Conservation (phyloP, 202 grass and related monocot genomes). For the Digitaria exilis region DNA sequence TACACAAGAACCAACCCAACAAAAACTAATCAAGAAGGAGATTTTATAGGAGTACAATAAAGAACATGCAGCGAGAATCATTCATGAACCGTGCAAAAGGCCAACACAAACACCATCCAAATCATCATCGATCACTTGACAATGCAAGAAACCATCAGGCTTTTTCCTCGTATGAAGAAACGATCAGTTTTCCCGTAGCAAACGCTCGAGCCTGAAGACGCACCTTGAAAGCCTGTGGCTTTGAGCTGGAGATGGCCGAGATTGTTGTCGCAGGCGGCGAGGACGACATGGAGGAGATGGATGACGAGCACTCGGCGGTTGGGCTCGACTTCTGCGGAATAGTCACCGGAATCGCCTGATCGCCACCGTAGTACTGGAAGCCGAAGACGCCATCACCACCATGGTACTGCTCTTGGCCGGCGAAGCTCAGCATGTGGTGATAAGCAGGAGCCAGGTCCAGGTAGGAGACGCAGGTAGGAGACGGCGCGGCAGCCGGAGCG, state of each 20-base stretch:
- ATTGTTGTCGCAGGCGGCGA: conserved; percentile 57
- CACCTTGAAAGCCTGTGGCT: conserved; percentile 42
- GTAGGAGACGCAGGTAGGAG: conserved; percentile 35
- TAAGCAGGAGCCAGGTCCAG: conserved; percentile 25
- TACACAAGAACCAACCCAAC: conserved; percentile 27
- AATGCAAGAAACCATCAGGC: conserved; percentile 8
- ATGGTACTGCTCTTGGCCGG: conserved; percentile 26
- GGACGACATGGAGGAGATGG: conserved; percentile 81
- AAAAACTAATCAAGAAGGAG: neutral
- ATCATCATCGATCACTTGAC: neutral
- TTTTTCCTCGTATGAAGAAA: neutral
- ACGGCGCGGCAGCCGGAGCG: conserved; percentile 19
- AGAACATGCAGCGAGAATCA: neutral
- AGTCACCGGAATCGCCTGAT: conserved; percentile 7
- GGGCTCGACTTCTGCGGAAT: conserved; percentile 66
- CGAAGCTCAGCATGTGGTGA: conserved; percentile 46
- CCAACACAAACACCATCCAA: neutral
- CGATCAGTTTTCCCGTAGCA: neutral
- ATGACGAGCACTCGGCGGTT: conserved; percentile 62
- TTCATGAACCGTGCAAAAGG: neutral
- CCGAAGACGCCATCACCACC: conserved; percentile 24
- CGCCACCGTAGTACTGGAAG: conserved; percentile 37
- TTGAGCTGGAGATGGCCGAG: conserved; percentile 37
- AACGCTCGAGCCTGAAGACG: neutral
- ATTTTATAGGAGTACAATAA: neutral